Evolutionary conservation across 805 yeast species (phyloP), one percentile per base, ranked within the genome.

Genomic region (Wickerhamiella brachini): DNA sequence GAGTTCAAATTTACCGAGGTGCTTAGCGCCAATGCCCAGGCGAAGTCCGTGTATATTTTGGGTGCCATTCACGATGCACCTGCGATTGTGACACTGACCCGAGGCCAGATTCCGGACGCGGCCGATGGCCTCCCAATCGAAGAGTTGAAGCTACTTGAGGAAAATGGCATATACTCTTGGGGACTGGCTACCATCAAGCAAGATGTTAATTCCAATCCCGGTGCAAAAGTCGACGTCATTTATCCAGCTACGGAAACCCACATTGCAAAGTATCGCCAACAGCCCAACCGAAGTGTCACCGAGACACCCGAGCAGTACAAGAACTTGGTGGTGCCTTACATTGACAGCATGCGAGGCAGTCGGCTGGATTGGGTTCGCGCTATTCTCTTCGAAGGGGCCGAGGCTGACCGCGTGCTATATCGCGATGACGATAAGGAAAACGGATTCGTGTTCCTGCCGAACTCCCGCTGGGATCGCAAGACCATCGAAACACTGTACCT

Each of bases 241-340:
- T 87, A 78, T 64, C 98, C 98, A 1, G 97, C 97, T 0, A 83
- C 96, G 0, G 80, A 78, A 47, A 77, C 81, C 3, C 98, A 93
- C 63, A 79, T 93, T 46, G 74, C 74, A 46, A 93, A 93, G 67
- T 86, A 78, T 63, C 71, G 76, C n/a, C 69, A 65, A 13, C 87
- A 83, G 57, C 66, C 66, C n/a, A 59, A 64, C 31, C 87, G 80
- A 56, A 66, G 83, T 61, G 73, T 93, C 2, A 63, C 66, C 15
- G 99, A 93, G 63, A 86, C 97, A 1, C 95, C 96, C 1, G 81
- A 80, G 50, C 69, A 78, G 66, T 93, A 90, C 69, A 49, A 63
- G 3, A 54, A 64, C 6, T 68, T 73, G 17, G 95, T 85, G 2
- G 68, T 71, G 45, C 96, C 96, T 0, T 90, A 83, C 63, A 83